Evolutionary conservation across 768 basidiomycete genomes (phyloP), one percentile per base, ranked within the genome.

Genomic region (Kondoa subrosea): DNA sequence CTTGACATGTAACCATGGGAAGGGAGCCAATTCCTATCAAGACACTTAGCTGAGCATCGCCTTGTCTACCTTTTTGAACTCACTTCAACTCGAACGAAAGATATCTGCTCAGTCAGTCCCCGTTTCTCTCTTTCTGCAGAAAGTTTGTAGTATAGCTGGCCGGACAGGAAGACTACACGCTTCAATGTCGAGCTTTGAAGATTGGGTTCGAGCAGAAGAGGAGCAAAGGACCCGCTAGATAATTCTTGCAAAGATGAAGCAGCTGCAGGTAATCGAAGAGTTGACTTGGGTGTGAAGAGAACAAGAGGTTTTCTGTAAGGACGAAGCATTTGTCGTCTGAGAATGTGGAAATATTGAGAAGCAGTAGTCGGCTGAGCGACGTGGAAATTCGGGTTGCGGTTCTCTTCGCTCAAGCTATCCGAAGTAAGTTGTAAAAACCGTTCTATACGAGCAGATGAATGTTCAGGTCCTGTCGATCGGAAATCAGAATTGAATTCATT

Each of bases 401-500:
- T 74, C 71, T 34, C 74, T 74, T 72, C 66, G 4, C 75, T 68
- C 68, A 83, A 85, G 1, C 80, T 79, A 72, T 90, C 90, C 71
- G 91, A 86, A 1, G 88, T 85, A 30, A 93, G 81, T 87, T 91
- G 91, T n/a, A 93, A 79, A 84, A 90, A 87, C 40, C 91, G 81
- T 75, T 95, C 91, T 56, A 93, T 80, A 17, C 91, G 84, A 62
- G 84, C 87, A 0, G 88, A 65, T 27, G 90, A 93, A 74, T 95
- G 91, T 75, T 95, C 91, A 0, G 91, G 91, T 1, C 91, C 91
- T n/a, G n/a, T n/a, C n/a, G n/a, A n/a, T n/a, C n/a, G n/a, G n/a
- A n/a, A n/a, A n/a, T n/a, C n/a, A n/a, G n/a, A n/a, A n/a, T n/a
- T n/a, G n/a, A n/a, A n/a, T n/a, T n/a, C n/a, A n/a, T n/a, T n/a